Percentiles rank a stretch among this genome's conserved stretches.
These are phyloP conservation scores for Pezizomycotina sp. DNA, from an alignment of 2,329 filamentous ascomycete genomes.

Conservation along the genomic window DNA sequence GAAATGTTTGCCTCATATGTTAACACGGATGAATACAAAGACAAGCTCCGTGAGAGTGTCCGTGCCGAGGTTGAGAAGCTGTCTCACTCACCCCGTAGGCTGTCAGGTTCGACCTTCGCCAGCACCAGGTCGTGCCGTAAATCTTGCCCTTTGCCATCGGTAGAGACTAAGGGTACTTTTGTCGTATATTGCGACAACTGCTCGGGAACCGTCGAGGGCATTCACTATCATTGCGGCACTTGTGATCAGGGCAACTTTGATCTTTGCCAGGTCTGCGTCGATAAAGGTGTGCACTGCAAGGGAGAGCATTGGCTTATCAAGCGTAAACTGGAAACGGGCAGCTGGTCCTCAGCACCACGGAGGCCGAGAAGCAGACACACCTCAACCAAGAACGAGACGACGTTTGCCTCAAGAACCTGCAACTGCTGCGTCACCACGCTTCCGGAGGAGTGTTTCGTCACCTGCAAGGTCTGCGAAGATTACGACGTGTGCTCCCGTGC, in stretches of 20 bases:
- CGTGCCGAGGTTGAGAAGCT: slow-evolving; percentile 22
- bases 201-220: slow-evolving; percentile 56
- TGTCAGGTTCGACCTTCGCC: slow-evolving; percentile 26
- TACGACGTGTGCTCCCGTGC: slow-evolving; percentile 81
- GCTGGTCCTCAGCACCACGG: no score
- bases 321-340: slow-evolving; percentile 62
- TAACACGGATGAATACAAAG: slow-evolving; percentile 10
- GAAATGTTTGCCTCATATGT: slow-evolving; percentile 16
- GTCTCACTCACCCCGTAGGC: slow-evolving; percentile 31
- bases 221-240: slow-evolving; percentile 85
- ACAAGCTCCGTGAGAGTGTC: slow-evolving; percentile 23
- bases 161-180: slow-evolving; percentile 19
- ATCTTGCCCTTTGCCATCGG: slow-evolving; percentile 6
- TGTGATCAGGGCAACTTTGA: slow-evolving; percentile 93
- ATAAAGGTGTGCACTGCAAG: slow-evolving; percentile 58
- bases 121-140: slow-evolving; percentile 12
- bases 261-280: slow-evolving; percentile 66
- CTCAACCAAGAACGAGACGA: slow-evolving; percentile 69
- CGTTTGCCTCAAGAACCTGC: slow-evolving; percentile 49
- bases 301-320: slow-evolving; percentile 88
- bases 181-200: slow-evolving; percentile 92
- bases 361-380: no score
- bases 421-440: slow-evolving; percentile 43
- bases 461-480: slow-evolving; percentile 71
- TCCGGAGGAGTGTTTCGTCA: slow-evolving; percentile 63